Evolutionary conservation across 306 rosid species (phyloP), one percentile per base, ranked within the genome.

Genomic region (Trifolium dubium): DNA sequence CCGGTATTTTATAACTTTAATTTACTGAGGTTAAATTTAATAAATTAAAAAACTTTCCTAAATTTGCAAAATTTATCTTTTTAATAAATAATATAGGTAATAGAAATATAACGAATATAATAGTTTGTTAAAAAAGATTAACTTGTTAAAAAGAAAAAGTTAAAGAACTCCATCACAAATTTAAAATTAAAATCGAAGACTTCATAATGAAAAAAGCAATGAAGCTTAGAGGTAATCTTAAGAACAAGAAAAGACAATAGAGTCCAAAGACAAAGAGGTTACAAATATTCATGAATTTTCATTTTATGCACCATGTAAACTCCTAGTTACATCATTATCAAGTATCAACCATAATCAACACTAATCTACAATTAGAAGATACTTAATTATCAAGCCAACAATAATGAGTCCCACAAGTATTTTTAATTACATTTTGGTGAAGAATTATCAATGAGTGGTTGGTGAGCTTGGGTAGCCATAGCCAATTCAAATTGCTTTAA

Each of bases 401-500:
- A 43, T 44, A 66, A 66, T 23, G 37, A 41, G 53, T 19, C 31
- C 37, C 76, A 69, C 56, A 54, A 63, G 15, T 28, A 7, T 28
- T 55, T 71, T 54, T 55, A 86, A 54, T 66, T 78, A 64, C 72
- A 69, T 19, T 58, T 80, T 41, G 83, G 63, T 46, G 68, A 65
- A 65, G 69, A 77, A 49, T 82, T 82, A 72, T 61, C 71, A 29
- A 50, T 64, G 29, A 78, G 79, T 63, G 77, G 59, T 55, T 80
- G 83, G 14, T 79, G 74, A 64, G 88, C 72, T 83, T 91, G 97
- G 5, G 86, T 79, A 80, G 89, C 88, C 98, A 93, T 86, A 82
- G 91, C 90, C 23, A 89, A 70, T 81, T 91, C 93, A 76, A 93
- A 88, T 58, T 91, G 97, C 83, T 85, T 85, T 14, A 89, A 82